These are phyloP conservation scores for Purpureocillium lavendulum DNA, from an alignment of 2,329 filamentous ascomycete genomes.

Conservation along the genomic window DNA sequence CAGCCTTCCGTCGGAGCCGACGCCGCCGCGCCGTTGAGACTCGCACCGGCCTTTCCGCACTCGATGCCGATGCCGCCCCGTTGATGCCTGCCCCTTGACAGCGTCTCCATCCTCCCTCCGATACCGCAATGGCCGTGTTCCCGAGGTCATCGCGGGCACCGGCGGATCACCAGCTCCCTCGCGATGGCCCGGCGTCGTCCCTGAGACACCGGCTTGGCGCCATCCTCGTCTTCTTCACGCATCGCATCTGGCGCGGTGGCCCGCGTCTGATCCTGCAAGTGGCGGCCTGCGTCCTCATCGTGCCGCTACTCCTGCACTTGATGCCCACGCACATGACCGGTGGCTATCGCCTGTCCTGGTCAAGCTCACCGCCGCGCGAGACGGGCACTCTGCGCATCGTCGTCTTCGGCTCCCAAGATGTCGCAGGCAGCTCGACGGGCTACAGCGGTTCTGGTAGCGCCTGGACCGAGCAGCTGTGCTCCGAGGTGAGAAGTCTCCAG, in stretches of 20 bases:
- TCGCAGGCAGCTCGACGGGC: constrained; percentile 31
- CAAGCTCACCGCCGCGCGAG: constrained; percentile 8
- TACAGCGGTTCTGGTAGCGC: constrained; percentile 14
- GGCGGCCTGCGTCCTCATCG: constrained; percentile 13
- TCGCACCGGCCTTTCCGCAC: no score
- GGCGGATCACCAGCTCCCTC: constrained; percentile 11
- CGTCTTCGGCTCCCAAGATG: constrained; percentile 40
- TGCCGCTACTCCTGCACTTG: constrained; percentile 19
- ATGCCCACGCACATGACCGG: constrained; percentile 10
- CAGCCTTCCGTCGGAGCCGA: no score
- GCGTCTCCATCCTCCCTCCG: not conserved
- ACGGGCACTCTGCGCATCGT: constrained; percentile 36
- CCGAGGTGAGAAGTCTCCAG: constrained; percentile 26
- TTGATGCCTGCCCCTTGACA: no score
- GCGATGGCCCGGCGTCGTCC: constrained; percentile 11
- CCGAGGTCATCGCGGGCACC: not conserved
- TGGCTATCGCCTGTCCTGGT: constrained; percentile 16
- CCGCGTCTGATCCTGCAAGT: constrained; percentile 20
- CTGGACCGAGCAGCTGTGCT: constrained; percentile 42
- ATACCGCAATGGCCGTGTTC: not conserved
- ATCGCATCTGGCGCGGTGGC: constrained; percentile 29
- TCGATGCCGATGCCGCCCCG: no score
- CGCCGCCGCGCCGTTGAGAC: no score
- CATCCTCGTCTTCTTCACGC: constrained; percentile 30
- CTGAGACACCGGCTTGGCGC: constrained; percentile 14